phyloP scores from a whole-genome alignment of 2,329 filamentous ascomycete genomes.

The Pseudocercospora pini-densiflorae region DNA sequence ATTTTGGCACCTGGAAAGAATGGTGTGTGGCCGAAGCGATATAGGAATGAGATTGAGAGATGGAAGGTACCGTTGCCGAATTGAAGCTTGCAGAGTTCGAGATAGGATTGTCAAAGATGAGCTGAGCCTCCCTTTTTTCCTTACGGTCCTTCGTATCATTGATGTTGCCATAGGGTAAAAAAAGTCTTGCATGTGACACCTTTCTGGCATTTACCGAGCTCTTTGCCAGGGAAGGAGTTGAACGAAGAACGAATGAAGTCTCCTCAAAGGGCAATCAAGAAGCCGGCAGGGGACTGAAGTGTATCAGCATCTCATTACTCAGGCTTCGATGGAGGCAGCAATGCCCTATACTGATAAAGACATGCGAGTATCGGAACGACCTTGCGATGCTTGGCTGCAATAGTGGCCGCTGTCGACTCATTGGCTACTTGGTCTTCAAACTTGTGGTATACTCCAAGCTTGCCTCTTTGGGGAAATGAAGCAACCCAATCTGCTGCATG shows the following conservation, averaged over 20 bases:
- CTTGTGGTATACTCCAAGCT: not conserved
- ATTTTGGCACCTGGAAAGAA: conserved; percentile 54
- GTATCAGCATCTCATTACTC: too few relatives aligned
- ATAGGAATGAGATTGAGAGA: not conserved
- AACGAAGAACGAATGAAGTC: too few relatives aligned
- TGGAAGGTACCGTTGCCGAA: not conserved
- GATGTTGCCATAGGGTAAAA: too few relatives aligned
- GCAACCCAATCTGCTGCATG: not conserved
- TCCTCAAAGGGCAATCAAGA: too few relatives aligned
- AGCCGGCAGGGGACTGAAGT: too few relatives aligned
- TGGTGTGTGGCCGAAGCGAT: conserved; percentile 41
- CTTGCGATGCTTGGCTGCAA: not conserved
- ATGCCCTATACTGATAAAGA: not conserved
- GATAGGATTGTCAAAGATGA: not conserved
- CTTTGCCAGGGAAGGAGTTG: too few relatives aligned
- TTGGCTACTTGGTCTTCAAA: not conserved
- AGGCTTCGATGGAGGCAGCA: not conserved
- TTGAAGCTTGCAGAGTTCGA: not conserved
- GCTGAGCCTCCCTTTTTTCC: too few relatives aligned
- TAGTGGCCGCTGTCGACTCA: not conserved
- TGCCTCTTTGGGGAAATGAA: not conserved
- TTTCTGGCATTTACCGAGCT: too few relatives aligned
- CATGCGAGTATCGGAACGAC: not conserved
- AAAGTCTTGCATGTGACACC: too few relatives aligned
- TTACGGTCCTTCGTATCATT: too few relatives aligned